These are phyloP conservation scores for Baorangia bicolor DNA, from an alignment of 768 basidiomycete species.

Conservation along the genomic window DNA sequence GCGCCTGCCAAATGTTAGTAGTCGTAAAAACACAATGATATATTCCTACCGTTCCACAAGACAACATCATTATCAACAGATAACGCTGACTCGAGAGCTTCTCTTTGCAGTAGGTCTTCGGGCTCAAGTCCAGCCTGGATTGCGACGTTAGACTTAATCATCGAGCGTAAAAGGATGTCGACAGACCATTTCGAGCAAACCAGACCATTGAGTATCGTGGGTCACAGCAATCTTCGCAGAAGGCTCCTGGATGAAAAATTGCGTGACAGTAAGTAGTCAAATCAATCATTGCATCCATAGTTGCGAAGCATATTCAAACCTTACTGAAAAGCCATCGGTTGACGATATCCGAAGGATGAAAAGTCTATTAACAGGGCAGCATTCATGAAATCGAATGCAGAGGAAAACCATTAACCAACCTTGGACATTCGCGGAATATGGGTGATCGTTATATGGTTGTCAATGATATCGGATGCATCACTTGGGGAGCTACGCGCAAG, in stretches of 20 bases:
- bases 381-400: background rate
- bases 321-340: background rate
- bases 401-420: background rate
- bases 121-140: background rate
- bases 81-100: background rate
- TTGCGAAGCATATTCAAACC: background rate
- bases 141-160: background rate
- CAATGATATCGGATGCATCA: background rate
- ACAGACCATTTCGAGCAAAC: background rate
- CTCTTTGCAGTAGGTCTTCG: background rate
- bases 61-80: background rate
- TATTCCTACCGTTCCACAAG: background rate
- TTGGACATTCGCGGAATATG: background rate
- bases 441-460: background rate
- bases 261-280: background rate
- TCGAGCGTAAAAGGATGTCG: background rate
- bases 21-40: background rate
- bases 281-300: background rate
- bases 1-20: background rate
- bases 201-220: background rate
- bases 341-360: background rate
- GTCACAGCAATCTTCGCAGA: background rate
- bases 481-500: background rate
- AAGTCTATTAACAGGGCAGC: background rate
- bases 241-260: background rate